Base-by-base conservation (phyloP, 1,284 basidiomycete species). In the Cutaneotrichosporon sp. region DNA sequence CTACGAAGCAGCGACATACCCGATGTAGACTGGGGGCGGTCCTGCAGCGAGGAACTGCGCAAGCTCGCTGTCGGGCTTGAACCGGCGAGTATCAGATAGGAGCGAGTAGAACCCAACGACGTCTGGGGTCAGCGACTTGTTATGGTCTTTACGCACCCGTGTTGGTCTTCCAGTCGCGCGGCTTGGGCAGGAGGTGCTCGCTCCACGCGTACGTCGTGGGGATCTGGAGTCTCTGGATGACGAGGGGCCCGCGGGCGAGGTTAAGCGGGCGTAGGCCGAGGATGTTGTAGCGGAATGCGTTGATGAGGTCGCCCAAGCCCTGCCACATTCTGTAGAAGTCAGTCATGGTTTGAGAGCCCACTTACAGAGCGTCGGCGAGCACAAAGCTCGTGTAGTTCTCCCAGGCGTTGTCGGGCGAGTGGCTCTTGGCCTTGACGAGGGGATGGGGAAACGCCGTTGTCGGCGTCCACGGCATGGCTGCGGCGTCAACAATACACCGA, bases 201-300 rank as follows among this genome's bases (percentile, higher is more conserved):
- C 81, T 83, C 78, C 85, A 84, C 59, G 83, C 84, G 63, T 86
- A 87, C 15, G 84, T 84, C 79, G 81, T 84, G 7, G 85, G 85
- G 8, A 85, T 73, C 58, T 82, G 82, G 41, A 84, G 71, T 22
- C 80, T 75, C 56, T 84, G 82, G 3, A 81, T 63, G 20, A 83
- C 68, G 23, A 80, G 78, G 4, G 83, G 79, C 1, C 83, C 83
- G 2, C 78, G 76, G 3, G 76, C 70, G 13, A 79, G 51, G 1
- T 75, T 75, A 2, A 85, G 74, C 0, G 80, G 72, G 17, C 75
- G 74, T 2, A 86, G 69, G 0, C 79, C 78, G 1, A 87, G 76
- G 1, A 78, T 76, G 8, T 73, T 72, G 13, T 73, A 76, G 26
- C 84, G 78, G 68, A 85, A 84, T 12, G 74, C 72, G 63, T 87